phyloP scores from a whole-genome alignment of 2,329 filamentous ascomycete genomes.

The Aphanoascus verrucosus region DNA sequence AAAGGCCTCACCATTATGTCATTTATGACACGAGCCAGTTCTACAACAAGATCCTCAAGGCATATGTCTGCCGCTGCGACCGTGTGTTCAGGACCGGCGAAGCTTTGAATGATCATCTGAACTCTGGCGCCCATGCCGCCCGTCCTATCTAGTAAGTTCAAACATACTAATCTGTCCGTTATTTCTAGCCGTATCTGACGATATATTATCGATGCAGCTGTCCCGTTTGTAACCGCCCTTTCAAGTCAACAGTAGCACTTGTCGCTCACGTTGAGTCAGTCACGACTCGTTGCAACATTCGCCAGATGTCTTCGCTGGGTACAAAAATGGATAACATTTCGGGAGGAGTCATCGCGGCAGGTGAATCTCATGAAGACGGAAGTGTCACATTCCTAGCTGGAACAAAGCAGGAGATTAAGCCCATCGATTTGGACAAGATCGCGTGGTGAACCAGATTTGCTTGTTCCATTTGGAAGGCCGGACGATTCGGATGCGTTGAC shows the following conservation, averaged over 20 bases:
- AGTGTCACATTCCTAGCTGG: conserved; percentile 25
- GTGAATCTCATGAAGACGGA: conserved; percentile 26
- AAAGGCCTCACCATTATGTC: conserved; percentile 2
- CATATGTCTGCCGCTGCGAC: conserved; percentile 30
- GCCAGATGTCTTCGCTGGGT: conserved; percentile 22
- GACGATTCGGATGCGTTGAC: not conserved
- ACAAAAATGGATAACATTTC: conserved; percentile 31
- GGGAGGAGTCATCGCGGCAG: conserved; percentile 29
- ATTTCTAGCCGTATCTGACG: not conserved
- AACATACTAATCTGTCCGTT: not conserved
- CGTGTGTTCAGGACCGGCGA: conserved; percentile 19
- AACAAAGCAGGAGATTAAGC: conserved; percentile 4
- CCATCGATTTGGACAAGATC: not conserved
- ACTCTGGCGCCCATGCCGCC: conserved; percentile 19
- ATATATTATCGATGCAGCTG: conserved; percentile 23
- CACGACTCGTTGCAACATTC: conserved; percentile 28
- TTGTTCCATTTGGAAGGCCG: not conserved
- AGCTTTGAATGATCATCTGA: conserved; percentile 28
- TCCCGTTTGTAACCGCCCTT: conserved; percentile 30
- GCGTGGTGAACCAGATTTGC: not conserved
- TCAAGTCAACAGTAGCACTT: conserved; percentile 30
- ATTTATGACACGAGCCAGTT: conserved; percentile 25
- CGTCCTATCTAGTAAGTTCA: conserved; percentile 19
- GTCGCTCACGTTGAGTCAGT: conserved; percentile 34
- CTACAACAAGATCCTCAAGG: conserved; percentile 22